Evolutionary conservation across 1,284 basidiomycete species (phyloP).

Genomic region (Apiotrichum gamsii): DNA sequence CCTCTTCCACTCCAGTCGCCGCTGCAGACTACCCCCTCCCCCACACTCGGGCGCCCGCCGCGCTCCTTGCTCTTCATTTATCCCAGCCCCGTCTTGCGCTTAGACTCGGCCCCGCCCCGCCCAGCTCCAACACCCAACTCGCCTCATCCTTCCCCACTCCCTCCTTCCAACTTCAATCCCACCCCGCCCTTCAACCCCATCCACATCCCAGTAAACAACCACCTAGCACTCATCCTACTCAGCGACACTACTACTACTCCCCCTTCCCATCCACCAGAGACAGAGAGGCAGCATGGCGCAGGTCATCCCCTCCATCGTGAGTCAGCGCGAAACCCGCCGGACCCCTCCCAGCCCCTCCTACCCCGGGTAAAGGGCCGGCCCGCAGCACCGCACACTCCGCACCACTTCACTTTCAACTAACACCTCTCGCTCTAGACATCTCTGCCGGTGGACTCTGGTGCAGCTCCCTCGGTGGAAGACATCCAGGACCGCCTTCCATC

Average conservation of each 20-base stretch:
- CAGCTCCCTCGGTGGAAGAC: constrained; percentile 51
- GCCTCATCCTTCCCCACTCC: not conserved
- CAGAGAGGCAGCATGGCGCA: constrained; percentile 31
- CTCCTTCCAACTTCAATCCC: not conserved
- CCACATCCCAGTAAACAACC: not conserved
- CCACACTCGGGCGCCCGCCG: too few relatives aligned
- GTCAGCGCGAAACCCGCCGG: not conserved
- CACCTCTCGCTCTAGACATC: constrained; percentile 33
- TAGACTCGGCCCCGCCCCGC: too few relatives aligned
- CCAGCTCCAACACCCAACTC: not conserved
- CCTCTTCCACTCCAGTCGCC: too few relatives aligned
- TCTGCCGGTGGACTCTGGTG: constrained; percentile 43
- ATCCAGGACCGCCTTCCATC: constrained; percentile 53
- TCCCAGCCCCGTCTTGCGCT: too few relatives aligned
- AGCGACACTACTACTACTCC: too few relatives aligned
- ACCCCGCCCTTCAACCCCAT: not conserved
- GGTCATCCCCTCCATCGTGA: constrained; percentile 42
- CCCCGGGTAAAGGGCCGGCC: too few relatives aligned
- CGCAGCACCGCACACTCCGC: not conserved
- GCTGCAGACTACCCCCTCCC: too few relatives aligned
- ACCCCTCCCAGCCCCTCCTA: not conserved
- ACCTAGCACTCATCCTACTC: too few relatives aligned
- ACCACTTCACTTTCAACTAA: constrained; percentile 4
- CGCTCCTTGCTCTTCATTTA: too few relatives aligned
- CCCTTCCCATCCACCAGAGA: not conserved